Conservation (phyloP, 352 stramenopile genomes). For the Pythium aristosporum region DNA sequence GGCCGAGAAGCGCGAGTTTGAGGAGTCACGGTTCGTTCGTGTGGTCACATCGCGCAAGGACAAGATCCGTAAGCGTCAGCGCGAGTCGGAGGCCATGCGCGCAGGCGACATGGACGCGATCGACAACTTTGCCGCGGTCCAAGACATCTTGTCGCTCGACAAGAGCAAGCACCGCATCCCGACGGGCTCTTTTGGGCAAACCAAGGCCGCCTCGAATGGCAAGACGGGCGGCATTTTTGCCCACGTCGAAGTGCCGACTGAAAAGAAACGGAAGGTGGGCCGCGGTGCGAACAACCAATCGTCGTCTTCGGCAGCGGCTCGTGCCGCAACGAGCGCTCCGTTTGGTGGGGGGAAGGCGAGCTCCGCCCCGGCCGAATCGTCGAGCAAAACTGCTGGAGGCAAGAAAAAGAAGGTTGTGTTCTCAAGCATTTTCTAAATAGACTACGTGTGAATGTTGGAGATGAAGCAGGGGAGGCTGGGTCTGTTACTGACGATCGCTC, state of each 20-base stretch:
- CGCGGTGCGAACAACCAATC: conserved; percentile 12
- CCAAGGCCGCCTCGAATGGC: conserved; percentile 52
- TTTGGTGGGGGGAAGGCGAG: conserved; percentile 17
- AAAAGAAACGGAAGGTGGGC: conserved; percentile 64
- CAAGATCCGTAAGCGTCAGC: conserved; percentile 86
- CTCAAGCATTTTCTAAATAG: conserved; percentile 64
- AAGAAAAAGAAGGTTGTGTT: conserved; percentile 87
- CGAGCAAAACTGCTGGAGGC: conserved; percentile 27
- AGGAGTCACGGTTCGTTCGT: conserved; percentile 85
- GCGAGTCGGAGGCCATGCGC: conserved; percentile 72
- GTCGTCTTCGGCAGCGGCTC: not conserved
- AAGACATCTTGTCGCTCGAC: conserved; percentile 73
- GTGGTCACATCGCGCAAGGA: conserved; percentile 86
- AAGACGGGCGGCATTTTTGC: conserved; percentile 85
- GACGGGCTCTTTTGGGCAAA: conserved; percentile 29
- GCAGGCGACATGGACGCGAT: conserved; percentile 79
- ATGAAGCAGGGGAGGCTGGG: not conserved
- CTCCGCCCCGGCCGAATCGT: not conserved
- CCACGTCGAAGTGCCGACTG: conserved; percentile 63
- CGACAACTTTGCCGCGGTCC: conserved; percentile 84
- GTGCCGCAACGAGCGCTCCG: conserved; percentile 14
- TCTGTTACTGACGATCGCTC: not conserved
- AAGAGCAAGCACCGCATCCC: conserved; percentile 73
- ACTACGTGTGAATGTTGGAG: conserved; percentile 11
- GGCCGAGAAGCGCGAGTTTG: conserved; percentile 81